Base-by-base conservation (phyloP, 129 eudicot genomes). In the Escallonia herrerae region DNA sequence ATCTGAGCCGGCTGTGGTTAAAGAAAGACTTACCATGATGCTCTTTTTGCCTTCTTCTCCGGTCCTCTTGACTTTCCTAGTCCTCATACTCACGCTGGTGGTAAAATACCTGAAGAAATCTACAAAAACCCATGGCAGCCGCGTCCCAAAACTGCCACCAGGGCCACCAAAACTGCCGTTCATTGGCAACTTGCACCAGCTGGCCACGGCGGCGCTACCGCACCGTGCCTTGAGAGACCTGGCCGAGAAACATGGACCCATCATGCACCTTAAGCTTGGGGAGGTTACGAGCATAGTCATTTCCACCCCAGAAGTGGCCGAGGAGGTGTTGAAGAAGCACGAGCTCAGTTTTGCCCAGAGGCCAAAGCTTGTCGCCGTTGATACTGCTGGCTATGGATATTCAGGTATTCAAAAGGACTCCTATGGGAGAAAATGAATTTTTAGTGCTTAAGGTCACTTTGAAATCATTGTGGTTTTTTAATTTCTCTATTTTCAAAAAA, bases 121-220 rank as follows among this genome's bases (percentile, higher is more conserved):
- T n/a, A n/a, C n/a, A 61, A 44, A 61, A 42, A 7, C 33, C 48
- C 64, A 41, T 4, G 14, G 50, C 52, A n/a, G n/a, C 10, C 39
- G 6, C 7, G 4, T 4, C n/a, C 52, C 39, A 8, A 61, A 43
- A 61, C 38, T 61, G 13, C 65, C 52, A 61, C 65, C 65, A 61
- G 65, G 65, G 15, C 65, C 65, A 42, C 43, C 50, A 51, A 61
- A 61, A 39, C 51, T 61, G n/a, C 65, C 65, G 52, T 51, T n/a
- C n/a, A n/a, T n/a, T n/a, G n/a, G n/a, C n/a, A n/a, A n/a, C n/a
- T n/a, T n/a, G n/a, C n/a, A n/a, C n/a, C n/a, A n/a, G n/a, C n/a
- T n/a, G n/a, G n/a, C n/a, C n/a, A n/a, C n/a, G n/a, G n/a, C n/a
- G n/a, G n/a, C n/a, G n/a, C n/a, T n/a, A n/a, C n/a, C n/a, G n/a